phyloP scores from a whole-genome alignment of 257 asterid genomes.

The Datura wrightii region DNA sequence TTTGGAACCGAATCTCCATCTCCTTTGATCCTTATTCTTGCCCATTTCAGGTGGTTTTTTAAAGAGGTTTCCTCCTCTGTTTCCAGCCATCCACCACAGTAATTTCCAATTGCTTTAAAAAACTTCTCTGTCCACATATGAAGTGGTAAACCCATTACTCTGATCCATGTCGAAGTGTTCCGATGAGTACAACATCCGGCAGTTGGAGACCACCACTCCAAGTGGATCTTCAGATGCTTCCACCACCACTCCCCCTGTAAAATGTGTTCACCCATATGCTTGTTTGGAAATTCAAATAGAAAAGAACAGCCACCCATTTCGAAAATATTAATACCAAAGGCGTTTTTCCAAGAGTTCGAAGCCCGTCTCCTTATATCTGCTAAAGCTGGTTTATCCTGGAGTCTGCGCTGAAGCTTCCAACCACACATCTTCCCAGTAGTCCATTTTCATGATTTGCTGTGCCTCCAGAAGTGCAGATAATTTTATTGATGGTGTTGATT shows the following conservation, averaged over 20 bases:
- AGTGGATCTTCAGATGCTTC: neutral
- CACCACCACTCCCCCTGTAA: neutral
- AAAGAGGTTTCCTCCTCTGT: too few species aligned
- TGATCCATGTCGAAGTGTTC: too few species aligned
- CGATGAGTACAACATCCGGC: too few species aligned
- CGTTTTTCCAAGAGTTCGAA: neutral
- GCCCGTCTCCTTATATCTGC: neutral
- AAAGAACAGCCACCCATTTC: neutral
- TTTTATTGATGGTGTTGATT: neutral
- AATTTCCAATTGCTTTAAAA: too few species aligned
- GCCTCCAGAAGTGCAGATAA: neutral
- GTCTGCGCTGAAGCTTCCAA: neutral
- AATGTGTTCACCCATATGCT: neutral
- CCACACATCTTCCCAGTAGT: neutral
- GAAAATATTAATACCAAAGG: neutral
- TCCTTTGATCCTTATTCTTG: too few species aligned
- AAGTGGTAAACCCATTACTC: too few species aligned
- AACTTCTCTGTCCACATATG: too few species aligned
- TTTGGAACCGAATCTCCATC: too few species aligned
- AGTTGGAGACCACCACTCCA: too few species aligned
- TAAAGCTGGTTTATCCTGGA: neutral
- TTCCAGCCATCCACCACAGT: too few species aligned
- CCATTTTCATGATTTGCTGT: neutral
- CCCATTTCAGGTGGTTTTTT: too few species aligned
- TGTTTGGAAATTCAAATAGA: neutral